Conservation (phyloP, 2,329 filamentous ascomycete species). For the Alternaria sp. region DNA sequence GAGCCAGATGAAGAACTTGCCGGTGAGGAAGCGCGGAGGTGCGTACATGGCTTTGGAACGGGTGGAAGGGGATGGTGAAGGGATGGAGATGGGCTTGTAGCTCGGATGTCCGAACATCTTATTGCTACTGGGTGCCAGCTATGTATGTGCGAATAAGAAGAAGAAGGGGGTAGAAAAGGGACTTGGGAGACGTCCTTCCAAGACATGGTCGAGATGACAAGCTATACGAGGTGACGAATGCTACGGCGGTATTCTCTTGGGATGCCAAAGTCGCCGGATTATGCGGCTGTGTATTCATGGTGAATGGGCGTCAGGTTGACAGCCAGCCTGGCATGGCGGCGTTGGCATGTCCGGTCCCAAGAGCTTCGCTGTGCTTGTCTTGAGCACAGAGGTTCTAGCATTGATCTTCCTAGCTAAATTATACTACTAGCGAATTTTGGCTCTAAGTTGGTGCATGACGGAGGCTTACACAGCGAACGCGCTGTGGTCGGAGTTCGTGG, state of each 20-base stretch:
- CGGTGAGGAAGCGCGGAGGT: neutral
- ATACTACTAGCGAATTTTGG: neutral
- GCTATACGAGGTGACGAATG: neutral
- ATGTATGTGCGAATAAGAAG: neutral
- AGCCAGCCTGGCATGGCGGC: neutral
- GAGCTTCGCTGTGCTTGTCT: neutral
- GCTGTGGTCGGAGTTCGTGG: neutral
- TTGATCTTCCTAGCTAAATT: neutral
- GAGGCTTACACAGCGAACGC: neutral
- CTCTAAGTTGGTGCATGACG: neutral
- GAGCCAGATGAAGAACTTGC: constrained; percentile 6
- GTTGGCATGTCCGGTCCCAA: neutral
- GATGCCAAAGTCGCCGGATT: neutral
- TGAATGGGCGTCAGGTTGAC: neutral
- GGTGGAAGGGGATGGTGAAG: neutral
- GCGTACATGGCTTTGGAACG: neutral
- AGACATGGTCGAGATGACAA: neutral
- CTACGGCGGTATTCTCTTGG: neutral
- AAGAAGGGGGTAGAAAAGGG: neutral
- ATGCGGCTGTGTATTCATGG: neutral
- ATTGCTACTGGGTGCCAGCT: neutral
- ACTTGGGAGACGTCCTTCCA: neutral
- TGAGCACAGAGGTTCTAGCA: neutral
- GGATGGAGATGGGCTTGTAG: neutral
- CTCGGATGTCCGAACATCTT: neutral